A percentile compares a stretch with the other conserved stretches of the same genome.
phyloP scores from a whole-genome alignment of 75 land plant species.

The Pinus albicaulis region DNA sequence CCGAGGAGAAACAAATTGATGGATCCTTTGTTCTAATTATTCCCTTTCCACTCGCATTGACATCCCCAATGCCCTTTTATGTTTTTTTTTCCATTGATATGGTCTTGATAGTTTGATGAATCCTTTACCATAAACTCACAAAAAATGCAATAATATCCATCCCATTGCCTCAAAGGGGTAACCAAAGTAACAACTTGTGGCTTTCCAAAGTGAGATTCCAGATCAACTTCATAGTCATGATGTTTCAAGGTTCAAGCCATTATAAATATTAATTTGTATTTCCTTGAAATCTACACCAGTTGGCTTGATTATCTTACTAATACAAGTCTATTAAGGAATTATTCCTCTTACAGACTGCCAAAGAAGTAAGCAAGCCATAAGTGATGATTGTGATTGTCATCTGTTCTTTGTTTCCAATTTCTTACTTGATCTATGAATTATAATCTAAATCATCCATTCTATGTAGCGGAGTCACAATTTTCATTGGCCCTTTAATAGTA shows the following conservation, averaged over 20 bases:
- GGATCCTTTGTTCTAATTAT: conserved; percentile 37
- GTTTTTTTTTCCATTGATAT: conserved; percentile 91
- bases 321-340: too few relatives aligned
- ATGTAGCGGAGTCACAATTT: neutral
- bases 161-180: conserved; percentile 95
- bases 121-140: conserved; percentile 99
- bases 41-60: conserved; percentile 98
- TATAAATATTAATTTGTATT: too few relatives aligned
- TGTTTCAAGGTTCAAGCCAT: conserved; percentile 52
- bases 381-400: too few relatives aligned
- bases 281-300: too few relatives aligned
- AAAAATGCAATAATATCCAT: conserved; percentile 91
- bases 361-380: neutral
- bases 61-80: conserved; percentile 98
- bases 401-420: neutral
- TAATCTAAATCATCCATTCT: neutral
- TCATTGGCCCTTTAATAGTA: neutral
- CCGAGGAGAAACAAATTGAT: too few relatives aligned
- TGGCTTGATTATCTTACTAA: too few relatives aligned
- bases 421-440: conserved; percentile 6
- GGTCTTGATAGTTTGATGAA: conserved; percentile 96
- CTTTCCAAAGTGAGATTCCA: conserved; percentile 92
- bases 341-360: neutral
- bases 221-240: conserved; percentile 95
- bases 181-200: conserved; percentile 92